phyloP scores from a whole-genome alignment of 768 basidiomycete species.

The Suillus weaverae region DNA sequence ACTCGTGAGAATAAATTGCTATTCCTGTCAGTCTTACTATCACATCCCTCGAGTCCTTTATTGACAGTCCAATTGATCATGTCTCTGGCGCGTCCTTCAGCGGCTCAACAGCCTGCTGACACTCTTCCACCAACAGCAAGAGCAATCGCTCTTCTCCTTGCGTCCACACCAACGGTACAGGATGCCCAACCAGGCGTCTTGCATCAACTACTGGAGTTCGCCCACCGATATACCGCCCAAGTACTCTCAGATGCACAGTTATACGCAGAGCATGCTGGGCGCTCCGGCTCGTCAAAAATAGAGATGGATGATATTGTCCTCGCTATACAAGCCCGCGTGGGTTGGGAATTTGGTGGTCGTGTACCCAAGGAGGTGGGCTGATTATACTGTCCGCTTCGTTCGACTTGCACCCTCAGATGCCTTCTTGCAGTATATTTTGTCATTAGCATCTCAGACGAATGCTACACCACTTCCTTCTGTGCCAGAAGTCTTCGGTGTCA shows the following conservation, averaged over 20 bases:
- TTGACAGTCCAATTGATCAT: conserved; percentile 22
- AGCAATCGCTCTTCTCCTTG: conserved; percentile 79
- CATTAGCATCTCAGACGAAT: conserved; percentile 83
- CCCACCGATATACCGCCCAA: conserved; percentile 81
- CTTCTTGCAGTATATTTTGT: conserved; percentile 62
- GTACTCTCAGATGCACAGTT: conserved; percentile 83
- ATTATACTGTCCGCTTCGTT: neutral
- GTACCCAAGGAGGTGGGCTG: conserved; percentile 80
- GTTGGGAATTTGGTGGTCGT: conserved; percentile 89
- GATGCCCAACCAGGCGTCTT: conserved; percentile 86
- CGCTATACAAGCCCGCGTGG: conserved; percentile 85
- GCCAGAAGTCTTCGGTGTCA: conserved; percentile 86
- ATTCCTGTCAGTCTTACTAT: neutral
- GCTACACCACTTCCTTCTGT: conserved; percentile 77
- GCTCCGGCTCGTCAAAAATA: conserved; percentile 59
- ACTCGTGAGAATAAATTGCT: neutral
- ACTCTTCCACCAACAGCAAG: conserved; percentile 84
- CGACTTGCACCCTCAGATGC: neutral
- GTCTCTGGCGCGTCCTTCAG: conserved; percentile 38
- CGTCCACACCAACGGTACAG: conserved; percentile 80
- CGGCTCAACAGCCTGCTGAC: conserved; percentile 42
- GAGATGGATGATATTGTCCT: conserved; percentile 82
- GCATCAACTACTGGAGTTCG: conserved; percentile 85
- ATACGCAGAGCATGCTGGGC: conserved; percentile 84
- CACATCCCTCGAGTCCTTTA: neutral